These are phyloP conservation scores for Chenopodium suecicum DNA, from an alignment of 148 eudicot genomes.

Conservation along the genomic window DNA sequence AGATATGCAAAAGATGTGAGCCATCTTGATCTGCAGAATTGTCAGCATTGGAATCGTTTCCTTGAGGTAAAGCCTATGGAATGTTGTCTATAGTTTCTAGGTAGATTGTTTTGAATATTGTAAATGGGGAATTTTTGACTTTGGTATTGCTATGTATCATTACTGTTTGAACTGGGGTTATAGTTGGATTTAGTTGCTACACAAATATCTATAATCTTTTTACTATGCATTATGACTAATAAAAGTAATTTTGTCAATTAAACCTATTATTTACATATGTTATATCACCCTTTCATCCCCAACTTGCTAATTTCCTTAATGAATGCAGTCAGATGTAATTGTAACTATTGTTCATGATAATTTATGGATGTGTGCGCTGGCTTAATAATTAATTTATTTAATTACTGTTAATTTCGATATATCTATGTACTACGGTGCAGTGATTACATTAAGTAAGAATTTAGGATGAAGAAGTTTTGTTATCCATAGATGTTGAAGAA, in stretches of 20 bases:
- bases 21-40: conserved; percentile 74
- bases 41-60: conserved; percentile 85
- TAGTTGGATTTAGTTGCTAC: neutral
- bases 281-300: neutral
- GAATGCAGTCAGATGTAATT: neutral
- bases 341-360: neutral
- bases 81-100: conserved; percentile 1
- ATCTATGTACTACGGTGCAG: neutral
- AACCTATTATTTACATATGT: neutral
- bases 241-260: neutral
- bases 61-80: conserved; percentile 59
- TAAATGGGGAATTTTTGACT: too few species aligned
- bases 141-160: neutral
- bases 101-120: neutral
- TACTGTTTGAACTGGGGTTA: neutral
- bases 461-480: neutral
- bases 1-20: conserved; percentile 82
- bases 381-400: too few species aligned
- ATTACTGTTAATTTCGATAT: too few species aligned
- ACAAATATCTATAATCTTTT: neutral
- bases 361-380: neutral
- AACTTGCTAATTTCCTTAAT: neutral
- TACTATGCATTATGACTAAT: neutral
- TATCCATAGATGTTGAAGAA: neutral
- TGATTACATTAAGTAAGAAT: neutral